Conservation (phyloP, 2,329 filamentous ascomycete genomes). For the Ophiosphaerella herpotricha region DNA sequence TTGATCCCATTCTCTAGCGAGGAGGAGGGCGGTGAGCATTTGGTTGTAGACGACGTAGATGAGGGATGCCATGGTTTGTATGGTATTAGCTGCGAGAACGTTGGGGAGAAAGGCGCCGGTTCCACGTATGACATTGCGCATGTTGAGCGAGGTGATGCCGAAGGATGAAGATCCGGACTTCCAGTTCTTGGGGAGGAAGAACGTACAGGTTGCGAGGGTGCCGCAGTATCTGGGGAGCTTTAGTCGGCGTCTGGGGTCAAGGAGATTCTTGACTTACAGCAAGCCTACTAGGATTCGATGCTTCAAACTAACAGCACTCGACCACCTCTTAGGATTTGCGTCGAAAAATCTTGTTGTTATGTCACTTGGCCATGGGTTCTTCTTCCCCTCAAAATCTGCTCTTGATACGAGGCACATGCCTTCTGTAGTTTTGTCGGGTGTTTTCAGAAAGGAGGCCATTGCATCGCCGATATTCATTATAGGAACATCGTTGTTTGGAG, state of each 20-base stretch:
- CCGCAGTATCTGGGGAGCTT: no score
- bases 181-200: no score
- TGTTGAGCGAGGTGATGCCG: background rate
- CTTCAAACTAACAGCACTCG: no score
- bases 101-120: conserved; percentile 3
- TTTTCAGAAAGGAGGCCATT: conserved; percentile 22
- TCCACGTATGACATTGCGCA: background rate
- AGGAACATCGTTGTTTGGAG: background rate
- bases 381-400: background rate
- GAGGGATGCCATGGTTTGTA: conserved; percentile 53
- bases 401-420: background rate
- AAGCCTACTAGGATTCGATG: no score
- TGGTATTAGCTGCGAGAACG: conserved; percentile 51
- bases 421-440: conserved; percentile 16
- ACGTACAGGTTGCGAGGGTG: no score
- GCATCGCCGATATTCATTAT: conserved; percentile 27
- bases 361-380: background rate
- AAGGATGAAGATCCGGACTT: background rate
- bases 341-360: background rate
- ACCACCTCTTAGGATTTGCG: background rate
- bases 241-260: no score
- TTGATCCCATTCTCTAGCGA: conserved; percentile 53
- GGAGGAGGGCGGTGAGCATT: conserved; percentile 52
- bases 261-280: no score
- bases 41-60: conserved; percentile 54